Evolutionary conservation across 441 rosid species (phyloP).

Genomic region (Jatropha multifida): DNA sequence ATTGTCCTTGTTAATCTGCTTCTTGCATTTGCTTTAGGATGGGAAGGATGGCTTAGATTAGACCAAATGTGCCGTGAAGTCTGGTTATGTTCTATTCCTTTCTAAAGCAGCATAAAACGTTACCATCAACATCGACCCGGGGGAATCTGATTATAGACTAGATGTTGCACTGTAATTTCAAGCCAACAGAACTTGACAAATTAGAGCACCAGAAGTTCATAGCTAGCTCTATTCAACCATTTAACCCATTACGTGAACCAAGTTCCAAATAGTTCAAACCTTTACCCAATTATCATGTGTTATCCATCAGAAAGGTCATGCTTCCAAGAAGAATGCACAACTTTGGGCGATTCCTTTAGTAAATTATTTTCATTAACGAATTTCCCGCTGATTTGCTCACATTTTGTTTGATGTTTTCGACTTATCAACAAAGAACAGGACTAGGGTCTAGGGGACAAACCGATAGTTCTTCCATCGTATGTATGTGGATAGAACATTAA

Average conservation of each 20-base stretch:
- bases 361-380: neutral
- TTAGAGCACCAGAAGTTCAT: constrained; percentile 1
- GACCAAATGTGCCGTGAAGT: neutral
- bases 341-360: neutral
- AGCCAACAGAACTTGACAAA: neutral
- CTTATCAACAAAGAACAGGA: neutral
- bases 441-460: neutral
- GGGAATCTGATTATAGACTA: neutral
- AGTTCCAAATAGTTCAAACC: neutral
- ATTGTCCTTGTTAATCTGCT: neutral
- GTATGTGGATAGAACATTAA: neutral
- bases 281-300: neutral
- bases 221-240: neutral
- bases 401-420: neutral
- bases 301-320: neutral
- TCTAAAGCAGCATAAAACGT: neutral
- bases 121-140: neutral
- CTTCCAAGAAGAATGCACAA: neutral
- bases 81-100: neutral
- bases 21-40: neutral
- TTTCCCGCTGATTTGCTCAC: neutral
- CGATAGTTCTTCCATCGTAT: neutral
- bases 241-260: neutral
- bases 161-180: constrained; percentile 3
- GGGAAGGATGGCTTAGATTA: neutral